Evolutionary conservation across 352 stramenopile genomes (phyloP), one percentile per base, ranked within the genome.

Genomic region (Pythium scleroteichum): DNA sequence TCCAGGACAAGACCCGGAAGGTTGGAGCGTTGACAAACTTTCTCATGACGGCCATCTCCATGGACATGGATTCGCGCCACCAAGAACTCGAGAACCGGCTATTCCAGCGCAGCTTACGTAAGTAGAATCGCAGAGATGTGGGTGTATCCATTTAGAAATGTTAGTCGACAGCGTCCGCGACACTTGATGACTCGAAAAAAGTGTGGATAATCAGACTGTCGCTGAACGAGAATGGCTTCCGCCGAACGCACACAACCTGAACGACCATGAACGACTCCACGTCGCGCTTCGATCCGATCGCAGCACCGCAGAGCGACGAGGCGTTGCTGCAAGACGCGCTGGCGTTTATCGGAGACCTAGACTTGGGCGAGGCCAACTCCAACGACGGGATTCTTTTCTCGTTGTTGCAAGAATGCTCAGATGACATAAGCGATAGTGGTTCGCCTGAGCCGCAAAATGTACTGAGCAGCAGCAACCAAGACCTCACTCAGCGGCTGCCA

Each of bases 291-390:
- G 29, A 35, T 35, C 29, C 29, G 29, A 35, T 35, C 29, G 5
- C 29, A 35, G 10, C 29, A 35, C 5, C 29, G 10, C 29, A 35
- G 29, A 5, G 29, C 29, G 46, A 63, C 2, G 56, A 63, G 3
- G 46, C 39, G 2, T 26, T 63, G 46, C 46, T 63, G 35, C 46
- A n/a, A 6, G 56, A 55, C 17, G 56, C 56, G 56, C 56, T 63
- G 1, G 56, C 56, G 35, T 63, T 63, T 56, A 56, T 63, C 38
- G 56, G 56, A 49, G 56, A 63, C 45, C 29, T 56, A 42, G 56
- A 27, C 8, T 33, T 56, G 3, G 46, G 50, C 23, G 55, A 63
- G 0, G 24, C 54, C 17, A 27, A 39, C 17, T 20, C 17, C 5
- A 44, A 20, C 16, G 13, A 44, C 38, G 14, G 17, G 17, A 6